Conservation (phyloP, 2,329 filamentous ascomycete species). For the Microdochium trichocladiopsis region DNA sequence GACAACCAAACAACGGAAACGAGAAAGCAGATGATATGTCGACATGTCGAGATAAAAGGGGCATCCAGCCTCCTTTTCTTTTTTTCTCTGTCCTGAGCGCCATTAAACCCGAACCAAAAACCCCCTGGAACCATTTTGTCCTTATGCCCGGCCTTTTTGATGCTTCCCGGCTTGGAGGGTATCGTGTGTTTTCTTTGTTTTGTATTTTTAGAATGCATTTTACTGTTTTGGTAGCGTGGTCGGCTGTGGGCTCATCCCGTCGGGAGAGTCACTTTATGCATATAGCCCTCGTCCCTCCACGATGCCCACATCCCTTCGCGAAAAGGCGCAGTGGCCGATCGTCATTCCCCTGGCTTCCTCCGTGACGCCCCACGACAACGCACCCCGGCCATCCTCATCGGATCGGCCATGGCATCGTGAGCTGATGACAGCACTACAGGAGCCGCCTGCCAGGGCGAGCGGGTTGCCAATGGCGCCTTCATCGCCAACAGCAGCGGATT, state of each 20-base stretch:
- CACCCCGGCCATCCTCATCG: slow-evolving; percentile 13
- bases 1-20: too few relatives aligned
- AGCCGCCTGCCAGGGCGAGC: slow-evolving; percentile 36
- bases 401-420: slow-evolving; percentile 35
- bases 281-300: slow-evolving; percentile 2
- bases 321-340: slow-evolving; percentile 37
- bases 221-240: background rate
- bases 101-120: too few relatives aligned
- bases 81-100: too few relatives aligned
- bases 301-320: slow-evolving; percentile 23
- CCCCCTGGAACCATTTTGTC: too few relatives aligned
- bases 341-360: slow-evolving; percentile 26
- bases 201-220: background rate
- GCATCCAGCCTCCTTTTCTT: too few relatives aligned
- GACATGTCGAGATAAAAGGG: too few relatives aligned
- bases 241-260: background rate
- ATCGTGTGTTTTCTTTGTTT: background rate
- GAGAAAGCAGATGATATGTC: too few relatives aligned
- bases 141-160: too few relatives aligned
- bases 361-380: slow-evolving; percentile 22
- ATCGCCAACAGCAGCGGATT: slow-evolving; percentile 24
- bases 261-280: background rate
- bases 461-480: slow-evolving; percentile 37
- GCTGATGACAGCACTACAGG: slow-evolving; percentile 45
- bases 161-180: too few relatives aligned